Evolutionary conservation across 2,329 filamentous ascomycete species (phyloP), one percentile per base, ranked within the genome.

Genomic region (Aspergillus melleus): DNA sequence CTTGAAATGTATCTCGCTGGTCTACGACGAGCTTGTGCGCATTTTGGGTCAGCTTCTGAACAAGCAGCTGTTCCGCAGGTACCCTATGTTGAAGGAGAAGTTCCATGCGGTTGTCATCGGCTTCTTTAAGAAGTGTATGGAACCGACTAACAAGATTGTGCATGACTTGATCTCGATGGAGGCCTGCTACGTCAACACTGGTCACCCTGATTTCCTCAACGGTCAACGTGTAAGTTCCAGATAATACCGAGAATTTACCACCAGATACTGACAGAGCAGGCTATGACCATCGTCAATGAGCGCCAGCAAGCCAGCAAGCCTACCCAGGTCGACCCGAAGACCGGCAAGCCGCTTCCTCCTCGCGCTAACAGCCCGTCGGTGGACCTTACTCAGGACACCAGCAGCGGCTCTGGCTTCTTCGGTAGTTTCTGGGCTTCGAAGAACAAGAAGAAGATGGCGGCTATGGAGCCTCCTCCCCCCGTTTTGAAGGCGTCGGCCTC

Each of bases 361-460:
- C 88, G 92, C 64, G 87, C 90, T 49, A 85, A 85, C 57, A 96
- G 89, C 73, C 95, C 92, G 8, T 90, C 88, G 44, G 80, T 92
- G 52, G 87, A 88, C 56, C 39, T 60, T 22, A 74, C 78, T 54
- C 80, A 87, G 49, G 78, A 80, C 39, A 79, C 78, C 29, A 77
- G 76, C 62, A 91, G 91, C 73, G 61, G 65, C n/a, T 81, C 84
- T 61, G 92, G 94, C 42, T 99, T 99, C 85, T 99, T 99, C 70
- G 95, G 95, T 68, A 96, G 91, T 72, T 99, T 99, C 86, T 99
- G 97, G 74, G 92, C 95, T 11, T 93, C 91, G 73, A 99, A 98
- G 86, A 99, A 98, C 82, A 99, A 98, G 88, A 99, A 99, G 89
- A 98, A 97, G 88, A 96, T 96, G 80, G 95, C 95, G n/a, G 93